Evolutionary conservation across 805 yeast genomes (phyloP), one percentile per base, ranked within the genome.

Genomic region (Candida ovalis): DNA sequence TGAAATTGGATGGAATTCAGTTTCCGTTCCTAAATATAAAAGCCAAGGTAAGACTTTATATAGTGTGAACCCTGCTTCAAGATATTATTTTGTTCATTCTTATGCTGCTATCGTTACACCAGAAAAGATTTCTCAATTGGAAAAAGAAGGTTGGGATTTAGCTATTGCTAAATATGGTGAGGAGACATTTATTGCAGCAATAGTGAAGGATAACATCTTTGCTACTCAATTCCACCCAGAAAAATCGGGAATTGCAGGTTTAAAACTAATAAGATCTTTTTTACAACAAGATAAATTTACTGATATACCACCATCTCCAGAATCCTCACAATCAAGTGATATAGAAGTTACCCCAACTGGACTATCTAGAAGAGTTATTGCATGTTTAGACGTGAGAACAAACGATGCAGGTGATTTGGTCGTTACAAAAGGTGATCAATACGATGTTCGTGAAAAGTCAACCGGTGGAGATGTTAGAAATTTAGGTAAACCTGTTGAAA

Each of bases 161-260:
- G 89, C 90, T 0, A 68, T 78, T 40, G 79, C 94, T 1, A 72
- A 68, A 46, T 94, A 94, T 66, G 96, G 95, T 1, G 64, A 80
- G 24, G 91, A 94, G 67, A 74, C 69, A 44, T 94, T 91, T 58
- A 72, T 94, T 51, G 95, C 97, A 15, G 94, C 98, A 0, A 65
- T 91, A 43, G 64, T 82, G 27, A 84, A 77, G 60, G 88, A 76
- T 50, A 91, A 89, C 53, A 72, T 92, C 10, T 88, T 94, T 68
- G 96, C 97, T 39, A 94, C 98, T 1, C 99, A 94, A 67, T 94
- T 94, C 68, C 99, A 94, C 68, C 99, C 99, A n/a, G 99, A 94
- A 64, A 94, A 94, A 67, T 88, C 97, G 3, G 99, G 99, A 12
- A 63, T 73, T 21, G 96, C 96, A 4, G 99, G 99, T 43, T 72